Evolutionary conservation across 1,284 basidiomycete species (phyloP).

Genomic region (Paramarasmius palmivorus): DNA sequence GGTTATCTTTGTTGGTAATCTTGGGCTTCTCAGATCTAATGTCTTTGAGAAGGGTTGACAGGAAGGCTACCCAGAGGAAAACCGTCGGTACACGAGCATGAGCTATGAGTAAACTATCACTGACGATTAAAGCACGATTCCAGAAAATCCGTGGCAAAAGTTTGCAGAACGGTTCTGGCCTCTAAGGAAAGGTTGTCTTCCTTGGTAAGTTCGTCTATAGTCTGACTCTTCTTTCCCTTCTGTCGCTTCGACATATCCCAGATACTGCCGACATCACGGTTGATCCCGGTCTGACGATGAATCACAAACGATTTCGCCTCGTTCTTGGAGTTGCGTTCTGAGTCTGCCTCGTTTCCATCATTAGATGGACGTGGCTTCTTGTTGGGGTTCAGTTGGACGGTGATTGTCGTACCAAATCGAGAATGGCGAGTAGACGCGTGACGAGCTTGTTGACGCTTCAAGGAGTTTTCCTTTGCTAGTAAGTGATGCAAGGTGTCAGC

Average conservation of each 20-base stretch:
- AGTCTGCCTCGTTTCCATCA: constrained; percentile 29
- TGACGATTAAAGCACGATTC: constrained; percentile 85
- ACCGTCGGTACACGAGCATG: constrained; percentile 1
- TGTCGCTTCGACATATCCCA: constrained; percentile 80
- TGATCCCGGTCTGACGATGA: constrained; percentile 83
- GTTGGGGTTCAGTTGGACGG: constrained; percentile 67
- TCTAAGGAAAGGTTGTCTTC: constrained; percentile 75
- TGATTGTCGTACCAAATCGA: constrained; percentile 90
- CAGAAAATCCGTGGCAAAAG: constrained; percentile 71
- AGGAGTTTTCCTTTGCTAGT: constrained; percentile 69
- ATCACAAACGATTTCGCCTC: constrained; percentile 60
- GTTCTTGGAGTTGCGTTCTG: constrained; percentile 27
- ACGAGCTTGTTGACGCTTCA: constrained; percentile 56
- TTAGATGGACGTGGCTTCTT: constrained; percentile 33
- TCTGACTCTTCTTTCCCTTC: constrained; percentile 60
- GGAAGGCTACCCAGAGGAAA: constrained; percentile 60
- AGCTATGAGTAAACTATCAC: constrained; percentile 29
- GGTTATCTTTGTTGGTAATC: constrained; percentile 87
- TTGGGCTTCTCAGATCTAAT: constrained; percentile 90
- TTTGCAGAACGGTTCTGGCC: constrained; percentile 68
- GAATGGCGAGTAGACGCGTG: constrained; percentile 83
- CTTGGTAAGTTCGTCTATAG: constrained; percentile 71
- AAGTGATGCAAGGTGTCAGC: constrained; percentile 68
- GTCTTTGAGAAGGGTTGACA: constrained; percentile 84
- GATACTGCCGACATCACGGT: constrained; percentile 70